Conservation (phyloP, 805 yeast species). For the Kockiozyma suomiensis region DNA sequence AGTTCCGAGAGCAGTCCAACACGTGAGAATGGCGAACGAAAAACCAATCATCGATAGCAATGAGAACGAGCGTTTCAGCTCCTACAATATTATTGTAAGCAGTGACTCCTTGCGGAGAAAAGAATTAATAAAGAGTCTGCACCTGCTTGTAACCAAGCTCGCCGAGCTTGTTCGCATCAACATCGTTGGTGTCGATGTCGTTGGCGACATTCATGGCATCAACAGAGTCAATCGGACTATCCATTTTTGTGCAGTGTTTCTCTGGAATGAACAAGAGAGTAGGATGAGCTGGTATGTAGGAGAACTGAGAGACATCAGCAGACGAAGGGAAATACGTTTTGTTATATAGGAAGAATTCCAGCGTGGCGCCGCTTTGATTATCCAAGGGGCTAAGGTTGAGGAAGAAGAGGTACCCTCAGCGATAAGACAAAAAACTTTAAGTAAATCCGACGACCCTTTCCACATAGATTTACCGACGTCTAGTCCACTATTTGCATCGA, state of each 20-base stretch:
- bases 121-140: too few relatives aligned
- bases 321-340: neutral
- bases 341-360: neutral
- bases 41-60: constrained; percentile 52
- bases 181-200: constrained; percentile 1
- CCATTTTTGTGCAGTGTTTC: neutral
- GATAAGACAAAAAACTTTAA: constrained; percentile 5
- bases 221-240: neutral
- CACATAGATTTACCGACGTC: too few relatives aligned
- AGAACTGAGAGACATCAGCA: neutral
- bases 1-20: constrained; percentile 66
- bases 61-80: constrained; percentile 60
- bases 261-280: neutral
- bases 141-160: constrained; percentile 39
- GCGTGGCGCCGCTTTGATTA: neutral
- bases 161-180: constrained; percentile 22
- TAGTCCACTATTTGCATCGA: too few relatives aligned
- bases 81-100: constrained; percentile 38
- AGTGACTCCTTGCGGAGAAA: too few relatives aligned
- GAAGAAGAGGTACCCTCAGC: neutral
- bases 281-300: neutral
- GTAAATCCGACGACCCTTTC: too few relatives aligned
- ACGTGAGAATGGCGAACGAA: constrained; percentile 64
- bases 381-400: constrained; percentile 1
- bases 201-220: neutral